Evolutionary conservation across 2,329 filamentous ascomycete genomes (phyloP).

Genomic region (Ceratocystis diversiconidia): DNA sequence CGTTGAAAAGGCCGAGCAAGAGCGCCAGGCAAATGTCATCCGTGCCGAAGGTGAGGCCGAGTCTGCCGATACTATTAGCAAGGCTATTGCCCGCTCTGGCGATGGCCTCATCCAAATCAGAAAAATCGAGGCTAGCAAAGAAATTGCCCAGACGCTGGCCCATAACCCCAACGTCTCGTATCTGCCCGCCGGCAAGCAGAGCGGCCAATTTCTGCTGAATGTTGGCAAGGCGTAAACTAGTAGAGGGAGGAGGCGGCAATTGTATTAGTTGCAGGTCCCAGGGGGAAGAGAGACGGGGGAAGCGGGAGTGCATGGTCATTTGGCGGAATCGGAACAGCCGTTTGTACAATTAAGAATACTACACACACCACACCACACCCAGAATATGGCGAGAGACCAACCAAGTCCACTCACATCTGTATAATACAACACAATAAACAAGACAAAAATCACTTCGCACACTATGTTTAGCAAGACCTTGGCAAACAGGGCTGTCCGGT

Average conservation of each 20-base stretch:
- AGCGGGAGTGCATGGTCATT: background rate
- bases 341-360: conserved; percentile 16
- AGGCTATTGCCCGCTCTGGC: conserved; percentile 81
- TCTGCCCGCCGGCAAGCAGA: conserved; percentile 63
- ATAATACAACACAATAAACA: conserved; percentile 16
- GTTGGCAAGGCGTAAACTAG: conserved; percentile 30
- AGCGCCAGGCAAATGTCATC: conserved; percentile 96
- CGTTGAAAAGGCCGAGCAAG: conserved; percentile 96
- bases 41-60: conserved; percentile 95
- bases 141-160: conserved; percentile 83
- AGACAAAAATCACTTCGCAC: background rate
- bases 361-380: conserved; percentile 11
- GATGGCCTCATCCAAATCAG: conserved; percentile 91
- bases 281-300: background rate
- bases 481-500: background rate
- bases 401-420: conserved; percentile 17
- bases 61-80: conserved; percentile 87
- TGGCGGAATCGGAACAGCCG: background rate
- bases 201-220: conserved; percentile 41
- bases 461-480: background rate
- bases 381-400: conserved; percentile 16
- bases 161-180: conserved; percentile 93
- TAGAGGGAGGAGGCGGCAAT: background rate
- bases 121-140: conserved; percentile 90
- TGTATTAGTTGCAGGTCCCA: conserved; percentile 14